phyloP scores from a whole-genome alignment of 768 basidiomycete genomes.

The Amanita thiersii region DNA sequence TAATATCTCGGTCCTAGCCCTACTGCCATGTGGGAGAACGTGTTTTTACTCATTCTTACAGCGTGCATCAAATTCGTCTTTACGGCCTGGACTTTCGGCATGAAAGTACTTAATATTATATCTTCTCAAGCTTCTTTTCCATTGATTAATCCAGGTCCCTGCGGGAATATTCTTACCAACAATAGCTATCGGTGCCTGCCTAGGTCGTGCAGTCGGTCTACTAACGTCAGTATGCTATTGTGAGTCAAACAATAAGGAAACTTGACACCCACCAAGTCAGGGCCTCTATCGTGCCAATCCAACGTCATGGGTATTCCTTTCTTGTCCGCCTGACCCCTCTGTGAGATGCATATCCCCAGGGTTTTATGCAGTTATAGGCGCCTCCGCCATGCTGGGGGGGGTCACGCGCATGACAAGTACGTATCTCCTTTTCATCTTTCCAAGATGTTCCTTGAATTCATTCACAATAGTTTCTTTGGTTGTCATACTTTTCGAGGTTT shows the following conservation, averaged over 20 bases:
- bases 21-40: constrained; percentile 57
- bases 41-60: constrained; percentile 57
- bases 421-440: constrained; percentile 13
- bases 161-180: constrained; percentile 74
- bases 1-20: constrained; percentile 31
- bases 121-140: not conserved
- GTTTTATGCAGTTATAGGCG: constrained; percentile 72
- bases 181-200: constrained; percentile 65
- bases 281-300: constrained; percentile 59
- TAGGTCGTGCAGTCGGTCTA: constrained; percentile 65
- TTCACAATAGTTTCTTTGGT: constrained; percentile 55
- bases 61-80: constrained; percentile 52
- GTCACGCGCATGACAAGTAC: constrained; percentile 72
- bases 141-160: constrained; percentile 40
- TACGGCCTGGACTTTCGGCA: constrained; percentile 74
- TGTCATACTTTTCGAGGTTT: constrained; percentile 68
- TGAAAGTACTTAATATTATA: constrained; percentile 42
- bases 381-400: constrained; percentile 68
- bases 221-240: constrained; percentile 41
- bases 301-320: constrained; percentile 58
- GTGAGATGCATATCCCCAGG: constrained; percentile 65
- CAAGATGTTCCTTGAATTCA: constrained; percentile 5
- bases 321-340: constrained; percentile 66
- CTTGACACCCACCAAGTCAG: constrained; percentile 36
- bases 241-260: not conserved